Base-by-base conservation (phyloP, 2,329 filamentous ascomycete genomes). In the Aspergillus persii region DNA sequence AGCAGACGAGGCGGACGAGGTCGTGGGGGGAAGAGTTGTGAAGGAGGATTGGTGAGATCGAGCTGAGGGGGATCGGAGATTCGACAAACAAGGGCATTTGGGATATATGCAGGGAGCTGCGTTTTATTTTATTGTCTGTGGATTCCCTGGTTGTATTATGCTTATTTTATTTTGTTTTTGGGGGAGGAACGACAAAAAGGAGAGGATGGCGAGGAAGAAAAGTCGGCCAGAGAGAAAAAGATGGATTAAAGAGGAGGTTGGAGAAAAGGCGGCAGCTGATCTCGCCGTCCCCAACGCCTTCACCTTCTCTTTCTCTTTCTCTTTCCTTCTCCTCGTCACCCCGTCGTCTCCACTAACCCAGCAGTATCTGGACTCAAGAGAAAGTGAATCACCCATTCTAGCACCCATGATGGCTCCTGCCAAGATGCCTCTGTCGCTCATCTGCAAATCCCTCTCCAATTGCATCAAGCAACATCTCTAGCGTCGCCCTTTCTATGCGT, bases 21-120 rank as follows among this genome's bases (percentile, higher is more conserved):
- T 69, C 15, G 68, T 63, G 9, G 74, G 74, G 74, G 71, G 65
- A 75, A 77, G 54, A 76, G 68, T 55, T 73, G 73, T 6, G 74
- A 75, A 41, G 69, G 69, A 44, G 74, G 71, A 53, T 69, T 75
- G 54, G 72, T 68, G 49, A 77, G 69, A 63, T 76, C 75, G 52
- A 77, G 68, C 54, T 75, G 75, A 9, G 75, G 71, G 74, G 71
- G 33, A 76, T 69, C 26, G 71, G 70, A 31, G 70, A 69, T 58
- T 75, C 69, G 44, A 74, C 66, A 57, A 75, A 71, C 60, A 76
- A 68, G 53, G 68, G 69, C 70, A 74, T 74, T 39, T 68, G 23
- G 31, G 31, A 36, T 18, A 36, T 26, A 8, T 39, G 48, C 31
- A 31, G 29, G 46, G 36, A 12, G 33, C 9, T 36, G 33, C 4